phyloP scores from a whole-genome alignment of 441 rosid species.

The Omphalea diandra region DNA sequence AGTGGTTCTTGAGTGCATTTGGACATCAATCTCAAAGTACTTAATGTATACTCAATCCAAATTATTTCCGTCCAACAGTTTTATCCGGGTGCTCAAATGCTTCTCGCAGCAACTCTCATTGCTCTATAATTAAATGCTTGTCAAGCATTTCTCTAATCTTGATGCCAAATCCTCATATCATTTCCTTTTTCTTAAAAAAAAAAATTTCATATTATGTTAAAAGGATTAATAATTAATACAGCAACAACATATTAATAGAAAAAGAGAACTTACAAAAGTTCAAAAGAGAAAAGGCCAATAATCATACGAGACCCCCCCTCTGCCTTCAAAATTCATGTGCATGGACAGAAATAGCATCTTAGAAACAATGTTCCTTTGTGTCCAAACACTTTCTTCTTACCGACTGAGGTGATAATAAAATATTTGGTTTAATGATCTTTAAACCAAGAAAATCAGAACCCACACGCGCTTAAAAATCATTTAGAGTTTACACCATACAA shows the following conservation, averaged over 20 bases:
- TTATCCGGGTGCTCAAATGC: not conserved
- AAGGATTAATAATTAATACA: slow-evolving; percentile 16
- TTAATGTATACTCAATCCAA: not conserved
- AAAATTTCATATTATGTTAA: not conserved
- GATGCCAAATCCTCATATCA: not conserved
- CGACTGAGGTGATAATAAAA: not conserved
- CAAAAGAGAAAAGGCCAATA: slow-evolving; percentile 40
- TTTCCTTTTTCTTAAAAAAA: not conserved
- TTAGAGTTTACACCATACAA: not conserved
- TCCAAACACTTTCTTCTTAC: not conserved
- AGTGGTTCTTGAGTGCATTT: slow-evolving; percentile 5
- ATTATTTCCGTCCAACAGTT: not conserved
- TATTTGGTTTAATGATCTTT: too few relatives aligned
- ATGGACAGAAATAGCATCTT: slow-evolving; percentile 39
- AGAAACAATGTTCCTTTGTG: slow-evolving; percentile 14
- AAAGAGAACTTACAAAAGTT: slow-evolving; percentile 23
- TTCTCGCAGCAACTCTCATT: slow-evolving; percentile 3
- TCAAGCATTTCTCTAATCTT: not conserved
- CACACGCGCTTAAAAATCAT: not conserved
- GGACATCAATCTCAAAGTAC: slow-evolving; percentile 2
- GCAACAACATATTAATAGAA: slow-evolving; percentile 28
- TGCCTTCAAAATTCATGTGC: slow-evolving; percentile 16
- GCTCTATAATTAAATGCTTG: slow-evolving; percentile 8
- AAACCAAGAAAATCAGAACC: not conserved
- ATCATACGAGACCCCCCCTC: slow-evolving; percentile 24